These are phyloP conservation scores for Dendryphion nanum DNA, from an alignment of 2,329 filamentous ascomycete genomes.

Conservation along the genomic window DNA sequence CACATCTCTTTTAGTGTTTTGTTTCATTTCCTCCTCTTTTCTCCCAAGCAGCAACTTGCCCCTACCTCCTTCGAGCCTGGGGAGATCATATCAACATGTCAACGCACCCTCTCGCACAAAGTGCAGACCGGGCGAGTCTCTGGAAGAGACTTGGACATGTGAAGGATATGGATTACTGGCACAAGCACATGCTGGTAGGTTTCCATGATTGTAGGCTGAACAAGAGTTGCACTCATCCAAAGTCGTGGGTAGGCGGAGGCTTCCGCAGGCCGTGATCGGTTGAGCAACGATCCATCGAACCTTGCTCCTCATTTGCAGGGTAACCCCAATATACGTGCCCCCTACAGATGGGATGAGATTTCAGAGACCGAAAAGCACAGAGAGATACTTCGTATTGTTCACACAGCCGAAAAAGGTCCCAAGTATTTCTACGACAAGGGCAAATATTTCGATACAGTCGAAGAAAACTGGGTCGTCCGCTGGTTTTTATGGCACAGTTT, in stretches of 20 bases:
- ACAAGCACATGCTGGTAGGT: slow-evolving; percentile 47
- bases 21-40: too few species aligned
- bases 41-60: too few species aligned
- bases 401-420: slow-evolving; percentile 39
- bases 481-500: slow-evolving; percentile 55
- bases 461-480: slow-evolving; percentile 52
- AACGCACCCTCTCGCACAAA: slow-evolving; percentile 41
- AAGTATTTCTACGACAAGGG: slow-evolving; percentile 43
- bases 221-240: slow-evolving; percentile 7
- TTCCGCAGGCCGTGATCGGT: slow-evolving; percentile 39
- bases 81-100: too few species aligned
- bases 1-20: too few species aligned
- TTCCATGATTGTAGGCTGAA: neutral
- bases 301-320: slow-evolving; percentile 38
- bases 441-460: slow-evolving; percentile 39
- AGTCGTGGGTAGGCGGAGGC: slow-evolving; percentile 41
- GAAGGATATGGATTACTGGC: slow-evolving; percentile 42
- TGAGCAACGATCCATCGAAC: slow-evolving; percentile 40
- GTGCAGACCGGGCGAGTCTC: slow-evolving; percentile 46
- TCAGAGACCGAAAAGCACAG: slow-evolving; percentile 49
- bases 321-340: slow-evolving; percentile 30
- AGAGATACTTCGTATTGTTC: slow-evolving; percentile 45
- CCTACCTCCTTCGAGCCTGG: too few species aligned
- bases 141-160: slow-evolving; percentile 43
- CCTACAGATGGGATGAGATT: slow-evolving; percentile 49